Evolutionary conservation across 2,329 filamentous ascomycete genomes (phyloP).

Genomic region (Aquanectria penicillioides): DNA sequence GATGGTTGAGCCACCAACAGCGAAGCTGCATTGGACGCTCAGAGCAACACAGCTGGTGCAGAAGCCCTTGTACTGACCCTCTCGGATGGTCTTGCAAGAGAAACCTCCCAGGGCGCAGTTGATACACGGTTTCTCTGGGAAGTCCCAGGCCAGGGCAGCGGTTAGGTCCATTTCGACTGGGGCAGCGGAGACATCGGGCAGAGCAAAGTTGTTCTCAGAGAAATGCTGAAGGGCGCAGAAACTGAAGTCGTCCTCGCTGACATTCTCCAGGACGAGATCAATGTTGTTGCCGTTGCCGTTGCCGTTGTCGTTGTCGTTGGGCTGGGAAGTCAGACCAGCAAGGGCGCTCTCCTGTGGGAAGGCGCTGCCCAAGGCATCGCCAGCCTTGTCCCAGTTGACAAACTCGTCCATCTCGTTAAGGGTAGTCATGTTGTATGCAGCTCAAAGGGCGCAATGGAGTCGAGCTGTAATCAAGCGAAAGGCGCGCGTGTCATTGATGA

Average conservation of each 20-base stretch:
- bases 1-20: slow-evolving; percentile 47
- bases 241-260: slow-evolving; percentile 68
- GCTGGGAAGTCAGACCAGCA: slow-evolving; percentile 48
- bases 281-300: too few species aligned
- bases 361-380: slow-evolving; percentile 48
- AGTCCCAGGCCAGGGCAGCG: slow-evolving; percentile 49
- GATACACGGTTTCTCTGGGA: slow-evolving; percentile 59
- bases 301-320: slow-evolving; percentile 40
- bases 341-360: slow-evolving; percentile 46
- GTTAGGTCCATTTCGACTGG: slow-evolving; percentile 44
- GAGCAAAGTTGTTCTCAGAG: slow-evolving; percentile 50
- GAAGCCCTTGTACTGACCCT: slow-evolving; percentile 68
- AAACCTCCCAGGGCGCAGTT: slow-evolving; percentile 63
- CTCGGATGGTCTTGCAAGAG: slow-evolving; percentile 68
- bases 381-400: slow-evolving; percentile 69
- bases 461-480: slow-evolving; percentile 30
- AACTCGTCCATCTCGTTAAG: slow-evolving; percentile 70
- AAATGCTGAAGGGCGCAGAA: slow-evolving; percentile 70
- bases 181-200: slow-evolving; percentile 44
- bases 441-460: slow-evolving; percentile 27
- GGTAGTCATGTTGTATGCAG: slow-evolving; percentile 43
- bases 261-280: slow-evolving; percentile 64
- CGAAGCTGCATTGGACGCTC: slow-evolving; percentile 68
- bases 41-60: slow-evolving; percentile 72
- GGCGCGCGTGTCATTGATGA: slow-evolving; percentile 31